Percentiles rank a stretch among this genome's conserved stretches.
Conservation (phyloP, 176 grass and related monocot genomes). For the Saccharum officinarum region DNA sequence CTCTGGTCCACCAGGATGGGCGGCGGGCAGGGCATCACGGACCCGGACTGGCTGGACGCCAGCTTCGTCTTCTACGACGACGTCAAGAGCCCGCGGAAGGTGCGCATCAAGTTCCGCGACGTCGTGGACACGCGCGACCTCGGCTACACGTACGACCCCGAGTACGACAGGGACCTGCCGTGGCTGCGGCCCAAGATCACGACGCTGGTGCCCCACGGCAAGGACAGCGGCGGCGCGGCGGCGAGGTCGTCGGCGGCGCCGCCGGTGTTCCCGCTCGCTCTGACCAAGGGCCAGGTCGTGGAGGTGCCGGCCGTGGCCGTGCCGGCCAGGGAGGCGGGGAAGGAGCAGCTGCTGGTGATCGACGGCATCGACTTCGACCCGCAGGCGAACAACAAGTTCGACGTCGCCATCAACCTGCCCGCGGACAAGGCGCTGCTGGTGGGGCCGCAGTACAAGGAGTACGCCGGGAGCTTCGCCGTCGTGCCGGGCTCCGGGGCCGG, state of each 20-base stretch:
- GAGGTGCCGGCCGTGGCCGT: background rate
- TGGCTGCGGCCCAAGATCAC: background rate
- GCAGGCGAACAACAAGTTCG: background rate
- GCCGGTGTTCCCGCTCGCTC: background rate
- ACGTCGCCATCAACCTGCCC: conserved; percentile 12
- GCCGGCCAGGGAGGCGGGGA: background rate
- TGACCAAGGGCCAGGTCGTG: background rate
- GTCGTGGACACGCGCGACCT: background rate
- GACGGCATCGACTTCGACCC: background rate
- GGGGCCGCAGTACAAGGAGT: conserved; percentile 2
- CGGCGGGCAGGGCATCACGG: background rate
- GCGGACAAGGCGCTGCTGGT: background rate
- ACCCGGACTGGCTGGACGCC: background rate
- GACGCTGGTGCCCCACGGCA: background rate
- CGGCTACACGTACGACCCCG: background rate
- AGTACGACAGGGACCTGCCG: background rate
- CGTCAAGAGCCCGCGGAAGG: background rate
- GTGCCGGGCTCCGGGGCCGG: background rate
- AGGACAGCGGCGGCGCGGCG: background rate
- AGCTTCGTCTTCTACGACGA: background rate
- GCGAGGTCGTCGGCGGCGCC: background rate
- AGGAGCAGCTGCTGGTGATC: background rate
- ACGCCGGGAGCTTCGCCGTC: conserved; percentile 2
- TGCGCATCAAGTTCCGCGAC: background rate
- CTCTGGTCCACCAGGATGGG: conserved; percentile 26